Evolutionary conservation across 352 stramenopile species (phyloP), one percentile per base, ranked within the genome.

Genomic region (Plasmopara viticola): DNA sequence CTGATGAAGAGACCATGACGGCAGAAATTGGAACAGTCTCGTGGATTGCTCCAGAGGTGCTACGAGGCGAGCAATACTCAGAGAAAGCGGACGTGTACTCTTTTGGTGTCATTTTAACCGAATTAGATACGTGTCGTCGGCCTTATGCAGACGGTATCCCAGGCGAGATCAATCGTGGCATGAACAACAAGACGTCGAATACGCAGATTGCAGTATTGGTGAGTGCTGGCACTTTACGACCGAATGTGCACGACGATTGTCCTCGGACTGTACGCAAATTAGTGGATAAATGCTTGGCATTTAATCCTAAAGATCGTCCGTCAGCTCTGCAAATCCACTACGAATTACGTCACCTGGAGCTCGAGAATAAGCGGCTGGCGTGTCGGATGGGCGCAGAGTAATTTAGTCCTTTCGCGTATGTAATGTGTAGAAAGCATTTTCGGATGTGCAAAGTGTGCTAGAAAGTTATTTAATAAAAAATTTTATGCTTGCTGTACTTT

Each of bases 31-130:
- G 78, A 9, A 90, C 71, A 2, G 62, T 72, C 0, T 74, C 59
- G 10, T 90, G 74, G 75, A 84, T 79, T 29, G 80, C 79, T 2
- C 81, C 81, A 1, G 81, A 92, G 60, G 74, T 90, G 15, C 48
- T 92, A 28, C 50, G 66, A 14, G 73, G 73, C 18, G 60, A 86
- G 38, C 58, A 70, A 5, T 90, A 84, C 60, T 83, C 68, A 12
- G 70, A 86, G 53, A 81, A 81, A 53, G 71, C 78, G 1, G 81
- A 92, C 46, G 70, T 92, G 15, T 92, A 87, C 61, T 84, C 72
- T 10, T 80, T 87, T 52, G 81, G 79, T 14, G 72, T 88, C 9
- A 60, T 85, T 44, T 52, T 85, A 12, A 69, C 67, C 0, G 74
- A 85, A 47, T 17, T 85, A 12, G 74, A 83, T 49, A 82, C 74